Conservation (phyloP, 441 rosid genomes). For the Aleurites moluccanus region DNA sequence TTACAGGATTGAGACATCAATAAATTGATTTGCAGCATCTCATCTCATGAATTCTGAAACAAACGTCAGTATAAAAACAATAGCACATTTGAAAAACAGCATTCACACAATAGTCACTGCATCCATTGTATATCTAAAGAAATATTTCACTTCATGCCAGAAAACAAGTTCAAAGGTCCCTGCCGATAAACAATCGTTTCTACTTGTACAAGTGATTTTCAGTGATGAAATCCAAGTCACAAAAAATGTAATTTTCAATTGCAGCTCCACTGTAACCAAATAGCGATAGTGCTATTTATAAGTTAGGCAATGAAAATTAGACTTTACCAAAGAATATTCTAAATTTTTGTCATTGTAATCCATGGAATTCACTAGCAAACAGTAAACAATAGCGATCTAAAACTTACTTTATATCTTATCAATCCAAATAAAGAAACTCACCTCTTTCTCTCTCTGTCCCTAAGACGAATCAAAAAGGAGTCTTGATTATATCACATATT, state of each 20-base stretch:
- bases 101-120: not conserved
- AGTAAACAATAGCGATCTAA: not conserved
- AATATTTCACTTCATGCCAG: too few relatives aligned
- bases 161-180: not conserved
- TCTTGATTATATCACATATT: constrained; percentile 30
- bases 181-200: not conserved
- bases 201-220: not conserved
- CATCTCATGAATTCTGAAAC: constrained; percentile 9
- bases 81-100: not conserved
- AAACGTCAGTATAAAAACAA: not conserved
- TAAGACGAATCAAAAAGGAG: not conserved
- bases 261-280: too few relatives aligned
- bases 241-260: too few relatives aligned
- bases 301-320: not conserved
- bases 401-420: not conserved
- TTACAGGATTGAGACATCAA: not conserved
- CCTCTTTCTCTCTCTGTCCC: constrained; percentile 21
- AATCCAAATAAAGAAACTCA: constrained; percentile 17
- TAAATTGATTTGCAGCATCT: not conserved
- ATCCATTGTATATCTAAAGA: not conserved
- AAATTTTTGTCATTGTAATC: not conserved
- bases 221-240: not conserved
- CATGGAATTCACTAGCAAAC: not conserved
- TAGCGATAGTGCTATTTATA: too few relatives aligned
- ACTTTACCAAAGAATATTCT: not conserved